Percentiles rank a stretch among this genome's conserved stretches.
These are phyloP conservation scores for Rhytidiadelphus loreus DNA, from an alignment of 225 moss, liverwort and hornwort species.

Conservation along the genomic window DNA sequence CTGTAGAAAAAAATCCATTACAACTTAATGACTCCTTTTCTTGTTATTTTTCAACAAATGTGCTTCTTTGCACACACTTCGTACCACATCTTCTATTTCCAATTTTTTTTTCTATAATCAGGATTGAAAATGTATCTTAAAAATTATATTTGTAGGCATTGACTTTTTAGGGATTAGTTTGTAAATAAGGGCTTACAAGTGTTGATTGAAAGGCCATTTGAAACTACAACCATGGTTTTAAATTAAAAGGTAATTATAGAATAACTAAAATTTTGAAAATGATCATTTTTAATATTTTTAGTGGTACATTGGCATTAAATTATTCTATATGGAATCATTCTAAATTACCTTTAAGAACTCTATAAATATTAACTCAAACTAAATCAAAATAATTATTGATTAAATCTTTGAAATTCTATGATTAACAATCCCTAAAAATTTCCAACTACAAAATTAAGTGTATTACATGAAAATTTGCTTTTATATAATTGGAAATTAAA, in stretches of 20 bases:
- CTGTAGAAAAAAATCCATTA: accelerated
- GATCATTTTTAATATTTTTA: neutral
- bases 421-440: neutral
- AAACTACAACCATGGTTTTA: accelerated
- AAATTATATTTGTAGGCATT: neutral
- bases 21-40: neutral
- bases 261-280: neutral
- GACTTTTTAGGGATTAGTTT: neutral
- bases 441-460: neutral
- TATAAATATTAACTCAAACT: neutral
- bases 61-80: accelerated
- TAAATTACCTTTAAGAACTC: no score
- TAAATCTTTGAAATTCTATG: neutral
- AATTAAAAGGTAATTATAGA: neutral
- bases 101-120: neutral
- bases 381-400: no score
- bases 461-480: no score
- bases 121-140: neutral
- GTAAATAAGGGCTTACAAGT: neutral
- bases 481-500: no score
- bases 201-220: neutral
- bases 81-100: accelerated
- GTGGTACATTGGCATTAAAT: neutral
- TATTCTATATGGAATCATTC: no score
- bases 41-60: neutral